Evolutionary conservation across 1,284 basidiomycete species (phyloP), one percentile per base, ranked within the genome.

Genomic region (Irpex sp.): DNA sequence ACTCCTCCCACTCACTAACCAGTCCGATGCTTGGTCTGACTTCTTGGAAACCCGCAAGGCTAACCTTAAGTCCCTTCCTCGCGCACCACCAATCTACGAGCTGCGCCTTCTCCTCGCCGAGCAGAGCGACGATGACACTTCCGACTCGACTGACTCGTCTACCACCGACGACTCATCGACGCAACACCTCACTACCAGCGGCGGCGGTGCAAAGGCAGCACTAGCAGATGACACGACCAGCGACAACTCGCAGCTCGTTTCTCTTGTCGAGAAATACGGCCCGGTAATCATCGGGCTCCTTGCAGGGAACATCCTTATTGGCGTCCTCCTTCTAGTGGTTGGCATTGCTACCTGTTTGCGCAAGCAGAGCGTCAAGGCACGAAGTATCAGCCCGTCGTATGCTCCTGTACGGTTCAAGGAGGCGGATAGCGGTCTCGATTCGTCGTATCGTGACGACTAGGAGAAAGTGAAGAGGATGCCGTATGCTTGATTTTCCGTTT

Each of bases 1-100:
- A 68, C 65, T 77, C 55, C 51, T 72, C 19, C 46, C 70, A 3
- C 67, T 66, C 1, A 70, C 69, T 8, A 61, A 69, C 63, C 47
- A 61, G 21, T 26, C 56, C 58, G 49, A 61, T 6, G 68, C 69
- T 8, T 64, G 65, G 53, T 46, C 54, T 56, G 68, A 70, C 58
- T 71, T 71, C 61, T 15, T 55, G 17, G 49, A 51, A 5, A 64
- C 67, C 31, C 69, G 70, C 53, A 17, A 47, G 36, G 37, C 33
- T 9, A 39, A 19, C 13, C 56, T 61, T 8, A 50, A 50, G 17
- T n/a, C 15, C 17, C 49, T 50, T 8, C 49, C 49, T 6, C n/a
- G n/a, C 8, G 49, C 15, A 19, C 49, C 49, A 1, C 17, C 49
- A n/a, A 17, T 17, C 13, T 9, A 9, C 7, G n/a, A 50, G 19